phyloP scores from a whole-genome alignment of 176 grass and related monocot species.

The Musa itinerans region DNA sequence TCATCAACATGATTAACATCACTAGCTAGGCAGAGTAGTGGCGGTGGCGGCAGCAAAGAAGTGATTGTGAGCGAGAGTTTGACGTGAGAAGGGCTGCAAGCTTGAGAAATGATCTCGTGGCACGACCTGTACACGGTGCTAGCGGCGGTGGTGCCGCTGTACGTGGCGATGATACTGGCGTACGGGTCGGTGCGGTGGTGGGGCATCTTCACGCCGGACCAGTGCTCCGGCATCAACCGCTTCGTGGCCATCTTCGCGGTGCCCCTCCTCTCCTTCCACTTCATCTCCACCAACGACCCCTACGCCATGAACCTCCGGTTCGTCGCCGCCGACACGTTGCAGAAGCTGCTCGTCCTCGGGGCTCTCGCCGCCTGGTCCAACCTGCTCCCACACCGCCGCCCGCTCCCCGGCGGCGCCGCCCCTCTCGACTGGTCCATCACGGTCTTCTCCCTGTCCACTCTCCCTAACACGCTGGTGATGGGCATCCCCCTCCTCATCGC shows the following conservation, averaged over 20 bases:
- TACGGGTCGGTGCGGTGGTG: slow-evolving; percentile 68
- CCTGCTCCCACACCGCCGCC: neutral
- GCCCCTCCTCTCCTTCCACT: slow-evolving; percentile 66
- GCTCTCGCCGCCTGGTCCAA: slow-evolving; percentile 33
- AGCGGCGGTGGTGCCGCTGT: slow-evolving; percentile 55
- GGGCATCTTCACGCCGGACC: slow-evolving; percentile 52
- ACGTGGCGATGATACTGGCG: slow-evolving; percentile 63
- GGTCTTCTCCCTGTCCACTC: slow-evolving; percentile 7
- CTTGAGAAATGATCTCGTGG: slow-evolving; percentile 45
- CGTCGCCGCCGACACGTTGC: slow-evolving; percentile 58
- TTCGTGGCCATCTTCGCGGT: slow-evolving; percentile 74
- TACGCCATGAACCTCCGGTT: slow-evolving; percentile 68
- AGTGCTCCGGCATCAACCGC: slow-evolving; percentile 68
- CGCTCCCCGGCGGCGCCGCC: slow-evolving; percentile 6
- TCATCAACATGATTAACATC: neutral
- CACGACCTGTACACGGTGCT: slow-evolving; percentile 66
- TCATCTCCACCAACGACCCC: slow-evolving; percentile 54
- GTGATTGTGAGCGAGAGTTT: neutral
- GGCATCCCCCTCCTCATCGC: slow-evolving; percentile 21
- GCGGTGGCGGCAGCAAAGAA: too few species aligned
- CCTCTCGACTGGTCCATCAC: slow-evolving; percentile 20
- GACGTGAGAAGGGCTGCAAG: neutral
- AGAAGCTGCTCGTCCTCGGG: slow-evolving; percentile 47
- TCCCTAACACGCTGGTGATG: slow-evolving; percentile 12
- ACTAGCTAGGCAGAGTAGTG: neutral